Percentiles rank a stretch among this genome's conserved stretches.
These are phyloP conservation scores for Trichoderma gamsii DNA, from an alignment of 495 filamentous ascomycete genomes.

Conservation along the genomic window DNA sequence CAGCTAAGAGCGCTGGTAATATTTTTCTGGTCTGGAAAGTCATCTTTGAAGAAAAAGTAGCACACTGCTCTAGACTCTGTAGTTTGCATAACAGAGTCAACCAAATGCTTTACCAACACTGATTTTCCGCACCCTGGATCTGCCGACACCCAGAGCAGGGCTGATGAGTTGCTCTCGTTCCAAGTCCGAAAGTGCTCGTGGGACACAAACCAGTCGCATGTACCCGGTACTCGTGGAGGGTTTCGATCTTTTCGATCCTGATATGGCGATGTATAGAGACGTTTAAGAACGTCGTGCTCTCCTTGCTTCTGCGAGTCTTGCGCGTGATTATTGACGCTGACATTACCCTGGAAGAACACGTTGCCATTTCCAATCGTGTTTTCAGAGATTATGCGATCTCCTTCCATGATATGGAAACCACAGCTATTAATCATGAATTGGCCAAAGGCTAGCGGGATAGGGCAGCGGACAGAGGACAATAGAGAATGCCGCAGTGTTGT, in stretches of 20 bases:
- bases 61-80: conserved; percentile 25
- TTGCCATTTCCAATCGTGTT: too few species aligned
- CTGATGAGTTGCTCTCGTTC: conserved; percentile 24
- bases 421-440: too few species aligned
- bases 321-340: too few species aligned
- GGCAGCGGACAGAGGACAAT: too few species aligned
- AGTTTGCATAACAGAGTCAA: conserved; percentile 25
- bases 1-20: conserved; percentile 27
- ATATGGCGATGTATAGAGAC: conserved; percentile 18
- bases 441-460: too few species aligned
- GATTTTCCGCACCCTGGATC: conserved; percentile 40
- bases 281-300: too few species aligned
- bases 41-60: conserved; percentile 41
- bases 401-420: too few species aligned
- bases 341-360: too few species aligned
- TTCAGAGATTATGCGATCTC: too few species aligned
- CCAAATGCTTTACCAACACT: conserved; percentile 29
- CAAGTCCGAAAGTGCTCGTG: conserved; percentile 29
- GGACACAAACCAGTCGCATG: conserved; percentile 35
- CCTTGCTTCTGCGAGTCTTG: too few species aligned
- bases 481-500: too few species aligned
- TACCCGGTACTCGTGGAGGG: conserved; percentile 23
- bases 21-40: conserved; percentile 20
- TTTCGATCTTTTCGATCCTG: conserved; percentile 29
- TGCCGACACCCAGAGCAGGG: conserved; percentile 39